Conservation (phyloP, 2,329 filamentous ascomycete species). For the Emergomyces pasteurianus region DNA sequence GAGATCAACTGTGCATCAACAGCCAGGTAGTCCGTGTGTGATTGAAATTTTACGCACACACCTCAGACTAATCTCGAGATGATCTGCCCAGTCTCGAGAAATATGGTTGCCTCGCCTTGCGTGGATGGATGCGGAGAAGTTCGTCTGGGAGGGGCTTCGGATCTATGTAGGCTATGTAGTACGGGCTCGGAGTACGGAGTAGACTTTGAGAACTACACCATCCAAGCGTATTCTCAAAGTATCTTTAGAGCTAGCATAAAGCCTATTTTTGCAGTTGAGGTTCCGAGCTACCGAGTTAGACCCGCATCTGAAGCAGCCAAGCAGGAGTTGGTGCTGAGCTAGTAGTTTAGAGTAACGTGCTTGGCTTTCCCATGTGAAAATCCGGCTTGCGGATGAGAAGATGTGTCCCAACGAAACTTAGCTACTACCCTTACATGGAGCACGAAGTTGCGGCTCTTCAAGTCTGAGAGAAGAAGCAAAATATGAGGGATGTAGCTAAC, state of each 20-base stretch:
- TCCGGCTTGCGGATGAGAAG: not conserved
- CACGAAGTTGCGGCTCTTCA: not conserved
- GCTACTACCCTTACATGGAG: no score
- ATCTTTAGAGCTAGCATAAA: no score
- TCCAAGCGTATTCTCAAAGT: no score
- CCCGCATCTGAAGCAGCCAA: no score
- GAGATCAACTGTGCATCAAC: no score
- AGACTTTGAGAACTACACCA: no score
- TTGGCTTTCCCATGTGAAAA: not conserved
- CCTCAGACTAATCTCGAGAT: not conserved
- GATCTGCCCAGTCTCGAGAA: not conserved
- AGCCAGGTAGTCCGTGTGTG: not conserved
- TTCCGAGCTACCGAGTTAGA: no score
- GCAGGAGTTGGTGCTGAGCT: no score
- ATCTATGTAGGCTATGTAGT: no score
- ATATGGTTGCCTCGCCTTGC: not conserved
- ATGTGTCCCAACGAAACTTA: not conserved
- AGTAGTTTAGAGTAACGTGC: no score
- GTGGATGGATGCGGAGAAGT: not conserved
- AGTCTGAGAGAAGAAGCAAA: not conserved
- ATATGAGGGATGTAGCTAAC: not conserved
- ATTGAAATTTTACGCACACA: not conserved
- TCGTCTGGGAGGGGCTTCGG: not conserved
- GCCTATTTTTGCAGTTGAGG: no score
- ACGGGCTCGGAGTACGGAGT: no score